Conservation (phyloP, 2,329 filamentous ascomycete genomes). For the Ambrosiella xylebori region DNA sequence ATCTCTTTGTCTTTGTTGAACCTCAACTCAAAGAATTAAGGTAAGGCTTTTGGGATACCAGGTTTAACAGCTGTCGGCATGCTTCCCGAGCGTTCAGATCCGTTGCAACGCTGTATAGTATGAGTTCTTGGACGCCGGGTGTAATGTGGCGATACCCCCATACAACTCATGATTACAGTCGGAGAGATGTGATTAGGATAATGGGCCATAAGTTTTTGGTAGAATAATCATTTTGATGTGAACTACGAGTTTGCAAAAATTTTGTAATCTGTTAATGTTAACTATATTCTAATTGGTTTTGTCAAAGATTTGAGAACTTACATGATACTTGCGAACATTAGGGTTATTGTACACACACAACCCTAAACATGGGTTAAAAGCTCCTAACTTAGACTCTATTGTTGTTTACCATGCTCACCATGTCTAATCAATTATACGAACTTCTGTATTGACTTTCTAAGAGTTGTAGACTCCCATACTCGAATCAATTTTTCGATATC, state of each 20-base stretch:
- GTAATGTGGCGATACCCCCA: neutral
- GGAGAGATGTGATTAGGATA: neutral
- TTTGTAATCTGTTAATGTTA: neutral
- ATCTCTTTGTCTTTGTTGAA: too few relatives aligned
- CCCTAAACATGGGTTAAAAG: too few relatives aligned
- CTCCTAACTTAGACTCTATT: too few relatives aligned
- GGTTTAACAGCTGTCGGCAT: neutral
- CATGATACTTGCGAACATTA: neutral
- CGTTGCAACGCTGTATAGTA: neutral
- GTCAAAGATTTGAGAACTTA: neutral
- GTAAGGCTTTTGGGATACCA: too few relatives aligned
- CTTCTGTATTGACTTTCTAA: neutral
- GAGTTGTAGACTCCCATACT: neutral
- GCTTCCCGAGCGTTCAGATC: neutral
- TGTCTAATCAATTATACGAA: neutral
- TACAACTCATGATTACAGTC: neutral
- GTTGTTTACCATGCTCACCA: neutral
- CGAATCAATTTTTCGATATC: neutral
- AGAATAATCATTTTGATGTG: neutral
- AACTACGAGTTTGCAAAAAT: too few relatives aligned
- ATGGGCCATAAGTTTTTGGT: neutral
- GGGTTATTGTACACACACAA: neutral
- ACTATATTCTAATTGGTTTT: neutral
- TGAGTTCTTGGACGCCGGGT: neutral
- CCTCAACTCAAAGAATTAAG: too few relatives aligned